Evolutionary conservation across 345 rosid genomes (phyloP), one percentile per base, ranked within the genome.

Genomic region (Eutrema heterophyllum): DNA sequence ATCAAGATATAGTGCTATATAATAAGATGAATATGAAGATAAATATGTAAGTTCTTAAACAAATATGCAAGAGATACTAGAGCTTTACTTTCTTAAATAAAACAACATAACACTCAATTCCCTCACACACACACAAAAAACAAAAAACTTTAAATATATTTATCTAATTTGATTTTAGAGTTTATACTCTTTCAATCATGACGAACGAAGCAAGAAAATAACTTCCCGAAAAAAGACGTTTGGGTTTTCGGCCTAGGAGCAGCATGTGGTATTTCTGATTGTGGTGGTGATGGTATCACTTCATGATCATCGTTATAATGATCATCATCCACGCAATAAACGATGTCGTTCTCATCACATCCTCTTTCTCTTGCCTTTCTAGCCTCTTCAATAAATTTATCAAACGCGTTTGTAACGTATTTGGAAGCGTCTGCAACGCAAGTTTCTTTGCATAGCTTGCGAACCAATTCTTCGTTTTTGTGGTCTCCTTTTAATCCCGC

Each of bases 401-500:
- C 68, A 73, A 75, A 82, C 51, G 91, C 88, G 8, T 61, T 64
- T 1, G 79, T 80, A 9, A 78, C 87, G 24, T 93, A 93, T 45
- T 69, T 82, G 0, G 62, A 83, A 6, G 86, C 95, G 9, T 79
- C 81, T 13, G 48, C 64, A 7, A 88, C 93, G 15, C 83, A 90
- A 86, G 88, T 83, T 67, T 73, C 80, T 46, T 87, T 86, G 40
- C 84, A 82, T n/a, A 90, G 74, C 63, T 84, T 83, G 64, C 83
- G 39, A 0, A 88, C 83, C 55, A 70, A 80, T n/a, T 75, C 62
- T 54, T 86, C 87, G 64, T 75, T 81, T 27, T 57, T 54, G 58
- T 86, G 59, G 40, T 88, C 98, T 55, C 93, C 93, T 11, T 75
- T 87, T 58, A 93, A 41, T 3, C 77, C 77, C 0, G 90, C 86